Percentiles rank a stretch among this genome's conserved stretches.
phyloP scores from a whole-genome alignment of 345 rosid genomes.

The Mangifera indica region DNA sequence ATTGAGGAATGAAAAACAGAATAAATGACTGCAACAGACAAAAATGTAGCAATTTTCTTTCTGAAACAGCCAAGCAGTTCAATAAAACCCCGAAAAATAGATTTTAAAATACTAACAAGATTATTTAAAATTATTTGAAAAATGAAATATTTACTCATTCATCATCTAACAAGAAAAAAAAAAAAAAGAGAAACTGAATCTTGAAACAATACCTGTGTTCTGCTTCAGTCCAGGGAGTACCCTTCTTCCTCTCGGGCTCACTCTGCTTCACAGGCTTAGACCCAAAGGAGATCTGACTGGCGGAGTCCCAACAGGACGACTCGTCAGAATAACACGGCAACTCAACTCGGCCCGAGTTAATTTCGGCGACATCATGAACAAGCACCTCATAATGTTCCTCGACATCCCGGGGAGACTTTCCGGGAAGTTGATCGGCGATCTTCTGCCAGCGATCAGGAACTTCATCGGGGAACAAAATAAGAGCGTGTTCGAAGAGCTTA shows the following conservation, averaged over 20 bases:
- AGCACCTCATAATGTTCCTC: constrained; percentile 54
- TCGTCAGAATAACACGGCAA: constrained; percentile 60
- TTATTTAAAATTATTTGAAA: no score
- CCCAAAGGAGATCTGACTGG: constrained; percentile 45
- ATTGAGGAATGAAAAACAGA: no score
- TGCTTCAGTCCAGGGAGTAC: constrained; percentile 67
- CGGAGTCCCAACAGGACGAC: constrained; percentile 29
- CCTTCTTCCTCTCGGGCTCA: constrained; percentile 64
- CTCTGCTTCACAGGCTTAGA: constrained; percentile 19
- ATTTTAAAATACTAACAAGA: no score
- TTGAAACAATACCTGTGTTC: constrained; percentile 44
- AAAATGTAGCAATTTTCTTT: no score
- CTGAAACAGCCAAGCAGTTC: no score
- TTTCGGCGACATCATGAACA: constrained; percentile 57
- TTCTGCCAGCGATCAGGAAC: constrained; percentile 61
- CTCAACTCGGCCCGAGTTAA: constrained; percentile 66
- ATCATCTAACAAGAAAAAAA: not conserved
- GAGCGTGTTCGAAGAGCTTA: constrained; percentile 66
- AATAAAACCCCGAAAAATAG: no score
- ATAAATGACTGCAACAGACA: no score
- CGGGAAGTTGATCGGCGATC: constrained; percentile 50
- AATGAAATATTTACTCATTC: not conserved
- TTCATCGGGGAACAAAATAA: constrained; percentile 55
- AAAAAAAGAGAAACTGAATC: no score
- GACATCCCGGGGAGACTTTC: constrained; percentile 48